Base-by-base conservation (phyloP, 495 filamentous ascomycete genomes). In the Collariella sp. region DNA sequence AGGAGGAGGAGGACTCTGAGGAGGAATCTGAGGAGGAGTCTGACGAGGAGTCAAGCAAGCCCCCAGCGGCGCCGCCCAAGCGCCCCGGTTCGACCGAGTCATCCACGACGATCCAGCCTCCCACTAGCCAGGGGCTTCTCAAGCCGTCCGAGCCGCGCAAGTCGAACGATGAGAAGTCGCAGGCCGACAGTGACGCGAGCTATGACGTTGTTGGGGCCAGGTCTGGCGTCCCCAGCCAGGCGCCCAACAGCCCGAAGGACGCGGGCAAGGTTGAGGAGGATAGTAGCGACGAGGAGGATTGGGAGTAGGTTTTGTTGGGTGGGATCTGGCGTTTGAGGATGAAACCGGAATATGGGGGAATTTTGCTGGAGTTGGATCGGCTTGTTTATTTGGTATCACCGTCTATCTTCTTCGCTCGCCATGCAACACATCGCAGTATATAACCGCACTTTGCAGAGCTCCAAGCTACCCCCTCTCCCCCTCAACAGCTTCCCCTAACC, bases 111-210 rank as follows among this genome's bases (percentile, higher is more conserved):
- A 78, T 78, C 44, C 75, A 76, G 56, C 79, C 67, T 19, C 66
- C 68, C 13, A 48, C 57, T 67, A 26, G 15, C 48, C 56, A 62
- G 45, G 58, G 52, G 39, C 67, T 66, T 20, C 74, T 78, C 31
- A 85, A 85, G 63, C 68, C 83, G 19, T 66, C 71, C 44, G 84
- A 87, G 60, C 76, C 84, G 36, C 83, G 89, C 38, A 86, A 85
- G 54, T 95, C 89, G 16, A 83, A 93, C 56, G 90, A 96, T 62
- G 83, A 87, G 66, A 87, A 89, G 46, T 89, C 84, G 13, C 84
- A 86, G 57, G 79, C 88, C 18, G 90, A 87, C 64, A 95, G 89
- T 67, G 91, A 96, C 61, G 86, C 87, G 16, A 94, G 89, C 72
- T 96, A 96, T 62, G 91, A 96, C 67, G 76, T 96, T 33, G 88